Percentiles rank a stretch among this genome's conserved stretches.
Evolutionary conservation across 352 stramenopile species (phyloP).

Genomic region (Elongisporangium undulatum): DNA sequence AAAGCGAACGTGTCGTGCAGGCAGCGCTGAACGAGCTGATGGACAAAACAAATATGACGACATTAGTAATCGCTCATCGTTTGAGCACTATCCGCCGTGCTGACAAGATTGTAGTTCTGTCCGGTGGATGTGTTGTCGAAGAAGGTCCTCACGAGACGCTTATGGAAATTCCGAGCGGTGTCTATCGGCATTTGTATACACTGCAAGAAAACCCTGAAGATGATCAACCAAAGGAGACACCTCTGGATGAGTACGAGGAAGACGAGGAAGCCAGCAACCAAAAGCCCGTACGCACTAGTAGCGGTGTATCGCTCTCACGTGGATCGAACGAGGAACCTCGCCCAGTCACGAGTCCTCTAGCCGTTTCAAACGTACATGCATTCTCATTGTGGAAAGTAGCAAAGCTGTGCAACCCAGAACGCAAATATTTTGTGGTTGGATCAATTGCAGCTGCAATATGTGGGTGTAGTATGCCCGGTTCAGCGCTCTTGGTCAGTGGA

Average conservation of each 20-base stretch:
- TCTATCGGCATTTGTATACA: slow-evolving; percentile 82
- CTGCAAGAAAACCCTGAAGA: slow-evolving; percentile 29
- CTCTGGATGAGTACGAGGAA: slow-evolving; percentile 19
- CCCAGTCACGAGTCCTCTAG: background rate
- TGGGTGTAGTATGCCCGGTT: slow-evolving; percentile 23
- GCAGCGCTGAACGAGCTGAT: slow-evolving; percentile 25
- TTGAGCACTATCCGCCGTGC: slow-evolving; percentile 36
- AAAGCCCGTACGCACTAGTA: background rate
- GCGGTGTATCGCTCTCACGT: background rate
- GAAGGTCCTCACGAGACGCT: too few species aligned
- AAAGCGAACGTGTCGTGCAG: slow-evolving; percentile 30
- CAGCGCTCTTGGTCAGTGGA: slow-evolving; percentile 24
- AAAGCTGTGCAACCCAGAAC: slow-evolving; percentile 26
- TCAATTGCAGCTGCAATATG: slow-evolving; percentile 23
- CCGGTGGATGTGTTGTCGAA: slow-evolving; percentile 23
- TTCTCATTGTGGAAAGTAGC: slow-evolving; percentile 31
- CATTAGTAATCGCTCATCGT: slow-evolving; percentile 52
- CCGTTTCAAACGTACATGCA: background rate
- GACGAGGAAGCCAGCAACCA: slow-evolving; percentile 44
- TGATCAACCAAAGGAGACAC: slow-evolving; percentile 7
- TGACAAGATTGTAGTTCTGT: slow-evolving; percentile 42
- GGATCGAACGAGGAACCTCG: background rate
- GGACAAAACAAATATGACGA: slow-evolving; percentile 45
- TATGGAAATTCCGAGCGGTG: slow-evolving; percentile 44
- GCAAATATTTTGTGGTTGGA: slow-evolving; percentile 23